phyloP scores from a whole-genome alignment of 148 eudicot genomes.

The Chenopodium album region DNA sequence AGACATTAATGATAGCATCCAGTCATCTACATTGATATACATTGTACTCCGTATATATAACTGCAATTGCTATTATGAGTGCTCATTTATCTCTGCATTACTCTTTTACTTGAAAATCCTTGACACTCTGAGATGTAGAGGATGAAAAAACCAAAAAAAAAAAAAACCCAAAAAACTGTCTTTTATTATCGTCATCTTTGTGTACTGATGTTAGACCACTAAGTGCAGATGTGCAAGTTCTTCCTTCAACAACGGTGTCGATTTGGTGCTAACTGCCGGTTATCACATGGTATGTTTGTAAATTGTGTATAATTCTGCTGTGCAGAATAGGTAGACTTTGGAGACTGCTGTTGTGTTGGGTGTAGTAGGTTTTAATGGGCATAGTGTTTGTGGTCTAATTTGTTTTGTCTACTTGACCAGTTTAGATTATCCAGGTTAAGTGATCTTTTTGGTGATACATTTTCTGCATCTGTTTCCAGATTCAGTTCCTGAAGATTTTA shows the following conservation, averaged over 20 bases:
- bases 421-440: background rate
- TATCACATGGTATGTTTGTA: constrained; percentile 94
- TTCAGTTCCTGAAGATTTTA: background rate
- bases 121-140: constrained; percentile 14
- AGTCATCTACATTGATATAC: background rate
- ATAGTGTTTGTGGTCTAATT: background rate
- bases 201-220: constrained; percentile 68
- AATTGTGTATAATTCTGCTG: constrained; percentile 39
- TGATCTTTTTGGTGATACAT: background rate
- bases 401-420: background rate
- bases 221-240: constrained; percentile 99
- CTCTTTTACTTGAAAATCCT: constrained; percentile 13
- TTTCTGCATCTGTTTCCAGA: background rate
- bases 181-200: constrained; percentile 33
- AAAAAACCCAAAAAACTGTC: background rate
- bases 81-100: background rate
- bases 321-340: constrained; percentile 27
- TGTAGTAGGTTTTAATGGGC: constrained; percentile 1
- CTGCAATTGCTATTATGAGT: background rate
- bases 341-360: constrained; percentile 10
- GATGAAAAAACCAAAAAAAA: background rate
- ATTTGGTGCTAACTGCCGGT: constrained; percentile 97
- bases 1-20: background rate
- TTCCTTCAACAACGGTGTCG: constrained; percentile 95
- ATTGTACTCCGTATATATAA: background rate